Evolutionary conservation across 140 eudicot species (phyloP).

Genomic region (Cichorium intybus): DNA sequence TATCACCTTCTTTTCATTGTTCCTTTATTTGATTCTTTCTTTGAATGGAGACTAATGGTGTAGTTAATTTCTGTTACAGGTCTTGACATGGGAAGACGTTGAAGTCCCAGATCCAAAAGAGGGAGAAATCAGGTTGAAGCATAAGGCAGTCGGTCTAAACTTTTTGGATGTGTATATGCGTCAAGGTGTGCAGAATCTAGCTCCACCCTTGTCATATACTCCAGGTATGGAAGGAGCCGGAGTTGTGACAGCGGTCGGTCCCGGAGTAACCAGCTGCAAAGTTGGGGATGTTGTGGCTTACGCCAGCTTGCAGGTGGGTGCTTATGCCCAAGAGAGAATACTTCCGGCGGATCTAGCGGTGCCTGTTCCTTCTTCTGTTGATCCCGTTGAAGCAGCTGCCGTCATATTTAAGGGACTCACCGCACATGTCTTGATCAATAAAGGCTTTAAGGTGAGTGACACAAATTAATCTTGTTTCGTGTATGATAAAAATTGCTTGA

Average conservation of each 20-base stretch:
- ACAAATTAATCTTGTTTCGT: not conserved
- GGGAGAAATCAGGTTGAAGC: not conserved
- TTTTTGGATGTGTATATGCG: not conserved
- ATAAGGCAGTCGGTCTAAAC: not conserved
- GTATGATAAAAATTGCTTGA: too few relatives aligned
- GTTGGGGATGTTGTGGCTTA: not conserved
- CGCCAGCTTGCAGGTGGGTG: not conserved
- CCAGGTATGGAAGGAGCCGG: not conserved
- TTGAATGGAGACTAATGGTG: not conserved
- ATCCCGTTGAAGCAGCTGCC: not conserved
- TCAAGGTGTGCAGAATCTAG: not conserved
- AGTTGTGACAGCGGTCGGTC: not conserved
- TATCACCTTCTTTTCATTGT: not conserved
- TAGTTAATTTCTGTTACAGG: not conserved
- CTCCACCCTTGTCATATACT: not conserved
- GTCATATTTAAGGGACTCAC: not conserved
- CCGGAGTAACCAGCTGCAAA: not conserved
- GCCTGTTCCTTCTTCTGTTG: not conserved
- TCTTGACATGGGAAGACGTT: not conserved
- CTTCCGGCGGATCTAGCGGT: not conserved
- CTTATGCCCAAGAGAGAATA: not conserved
- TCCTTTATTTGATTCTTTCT: too few relatives aligned
- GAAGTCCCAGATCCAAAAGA: not conserved
- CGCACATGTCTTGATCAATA: not conserved
- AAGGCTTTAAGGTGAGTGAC: not conserved